Conservation (phyloP, 192 early-diverging fungal genomes). For the Geranomyces michiganensis region DNA sequence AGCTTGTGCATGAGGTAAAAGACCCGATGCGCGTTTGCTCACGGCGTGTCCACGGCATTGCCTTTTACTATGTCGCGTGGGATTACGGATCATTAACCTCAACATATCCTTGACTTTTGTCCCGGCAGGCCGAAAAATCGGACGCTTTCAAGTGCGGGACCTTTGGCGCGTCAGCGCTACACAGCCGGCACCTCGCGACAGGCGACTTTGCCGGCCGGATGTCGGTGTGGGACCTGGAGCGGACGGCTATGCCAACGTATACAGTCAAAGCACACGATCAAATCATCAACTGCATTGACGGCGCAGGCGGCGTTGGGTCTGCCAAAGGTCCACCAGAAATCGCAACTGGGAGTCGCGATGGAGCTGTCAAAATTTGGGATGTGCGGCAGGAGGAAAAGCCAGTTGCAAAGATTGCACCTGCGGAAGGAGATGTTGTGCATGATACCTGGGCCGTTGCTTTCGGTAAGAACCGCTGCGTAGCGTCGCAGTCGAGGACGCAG, state of each 20-base stretch:
- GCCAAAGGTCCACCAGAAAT: slow-evolving; percentile 61
- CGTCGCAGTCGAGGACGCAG: too few species aligned
- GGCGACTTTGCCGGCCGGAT: slow-evolving; percentile 70
- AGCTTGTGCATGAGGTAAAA: slow-evolving; percentile 46
- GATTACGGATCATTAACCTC: too few species aligned
- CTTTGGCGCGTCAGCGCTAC: slow-evolving; percentile 56
- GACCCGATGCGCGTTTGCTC: background rate
- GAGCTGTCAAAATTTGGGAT: slow-evolving; percentile 76
- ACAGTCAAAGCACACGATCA: slow-evolving; percentile 63
- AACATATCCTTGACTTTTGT: too few species aligned
- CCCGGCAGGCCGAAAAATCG: slow-evolving; percentile 55
- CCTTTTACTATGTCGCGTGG: too few species aligned
- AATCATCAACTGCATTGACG: slow-evolving; percentile 73
- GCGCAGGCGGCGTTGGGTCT: slow-evolving; percentile 50
- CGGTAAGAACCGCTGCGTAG: slow-evolving; percentile 46
- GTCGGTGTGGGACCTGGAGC: slow-evolving; percentile 63
- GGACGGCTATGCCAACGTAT: slow-evolving; percentile 56
- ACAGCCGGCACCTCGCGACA: slow-evolving; percentile 63
- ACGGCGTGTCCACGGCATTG: too few species aligned
- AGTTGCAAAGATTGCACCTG: slow-evolving; percentile 62
- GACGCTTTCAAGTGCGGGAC: slow-evolving; percentile 59
- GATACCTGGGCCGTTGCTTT: slow-evolving; percentile 75
- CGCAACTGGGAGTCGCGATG: slow-evolving; percentile 71
- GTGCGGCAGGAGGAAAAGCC: slow-evolving; percentile 61
- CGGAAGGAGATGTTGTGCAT: slow-evolving; percentile 41